Percentiles rank a stretch among this genome's conserved stretches.
These are phyloP conservation scores for Chaetothyriales sp. DNA, from an alignment of 2,329 filamentous ascomycete genomes.

Conservation along the genomic window DNA sequence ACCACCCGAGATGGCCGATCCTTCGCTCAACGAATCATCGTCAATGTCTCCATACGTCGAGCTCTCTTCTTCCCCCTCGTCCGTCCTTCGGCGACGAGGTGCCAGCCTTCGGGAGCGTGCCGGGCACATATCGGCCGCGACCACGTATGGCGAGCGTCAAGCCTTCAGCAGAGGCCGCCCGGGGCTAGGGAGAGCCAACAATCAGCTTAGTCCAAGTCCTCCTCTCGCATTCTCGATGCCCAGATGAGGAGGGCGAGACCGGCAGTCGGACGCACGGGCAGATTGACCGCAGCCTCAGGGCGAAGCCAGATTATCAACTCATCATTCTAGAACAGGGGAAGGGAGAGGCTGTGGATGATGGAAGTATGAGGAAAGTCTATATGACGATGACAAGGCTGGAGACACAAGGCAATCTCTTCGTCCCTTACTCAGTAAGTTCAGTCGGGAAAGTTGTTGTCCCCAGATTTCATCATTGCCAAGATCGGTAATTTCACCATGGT, in stretches of 20 bases:
- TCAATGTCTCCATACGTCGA: constrained; percentile 38
- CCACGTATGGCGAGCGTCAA: background rate
- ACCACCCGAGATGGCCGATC: constrained; percentile 42
- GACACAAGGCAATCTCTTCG: background rate
- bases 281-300: background rate
- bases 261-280: background rate
- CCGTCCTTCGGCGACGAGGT: constrained; percentile 28
- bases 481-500: background rate
- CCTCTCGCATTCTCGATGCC: background rate
- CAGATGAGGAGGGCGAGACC: background rate
- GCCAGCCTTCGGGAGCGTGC: background rate
- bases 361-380: background rate
- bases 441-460: background rate
- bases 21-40: constrained; percentile 52
- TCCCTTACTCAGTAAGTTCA: background rate
- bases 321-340: background rate
- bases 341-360: background rate
- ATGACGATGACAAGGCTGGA: background rate
- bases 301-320: background rate
- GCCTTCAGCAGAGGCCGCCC: background rate
- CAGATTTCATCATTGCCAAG: background rate
- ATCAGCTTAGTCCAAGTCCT: background rate
- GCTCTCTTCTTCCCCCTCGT: constrained; percentile 37
- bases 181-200: background rate
- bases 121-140: background rate